Base-by-base conservation (phyloP, 208 protist genomes). In the Acanthamoeba lenticulata region DNA sequence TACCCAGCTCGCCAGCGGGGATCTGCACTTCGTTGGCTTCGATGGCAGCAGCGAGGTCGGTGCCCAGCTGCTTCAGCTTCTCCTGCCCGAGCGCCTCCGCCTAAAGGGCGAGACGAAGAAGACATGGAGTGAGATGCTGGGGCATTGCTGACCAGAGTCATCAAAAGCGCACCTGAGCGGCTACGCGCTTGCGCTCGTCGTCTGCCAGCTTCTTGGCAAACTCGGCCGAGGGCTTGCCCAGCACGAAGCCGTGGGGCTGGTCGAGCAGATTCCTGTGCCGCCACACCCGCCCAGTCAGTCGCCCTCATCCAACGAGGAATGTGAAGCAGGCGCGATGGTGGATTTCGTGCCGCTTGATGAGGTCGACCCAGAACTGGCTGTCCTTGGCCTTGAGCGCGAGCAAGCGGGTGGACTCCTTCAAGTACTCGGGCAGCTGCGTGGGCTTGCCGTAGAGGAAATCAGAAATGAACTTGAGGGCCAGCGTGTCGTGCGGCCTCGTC, bases 391-490 rank as follows among this genome's bases (percentile, higher is more conserved):
- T 57, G 15, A 95, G 49, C 32, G 47, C 55, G 0, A 40, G 0
- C 29, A 72, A 15, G 38, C 72, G 65, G 1, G 74, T 32, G 0
- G 40, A 17, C n/a, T 88, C 77, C 1, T 90, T 3, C 24, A 95
- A 21, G 27, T 60, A 72, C 21, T 90, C 45, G 24, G 42, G 34
- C 9, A 94, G 55, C n/a, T 95, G 74, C 15, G 38, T 40, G 17
- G 32, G 36, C 32, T 47, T 65, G 24, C 72, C 38, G 83, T 95
- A 95, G 32, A 95, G 42, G 47, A 95, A 95, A 42, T 94, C 34
- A 13, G 38, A 45, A 29, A 95, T 95, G 29, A 95, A 62, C 42
- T 92, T 55, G 19, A 86, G 38, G 1, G 74, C 55, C 29, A 94
- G 62, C n/a, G 55, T 60, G 5, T 94, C 67, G 57, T 94, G 88